Evolutionary conservation across 306 rosid species (phyloP).

Genomic region (Cicer chorassanicum): DNA sequence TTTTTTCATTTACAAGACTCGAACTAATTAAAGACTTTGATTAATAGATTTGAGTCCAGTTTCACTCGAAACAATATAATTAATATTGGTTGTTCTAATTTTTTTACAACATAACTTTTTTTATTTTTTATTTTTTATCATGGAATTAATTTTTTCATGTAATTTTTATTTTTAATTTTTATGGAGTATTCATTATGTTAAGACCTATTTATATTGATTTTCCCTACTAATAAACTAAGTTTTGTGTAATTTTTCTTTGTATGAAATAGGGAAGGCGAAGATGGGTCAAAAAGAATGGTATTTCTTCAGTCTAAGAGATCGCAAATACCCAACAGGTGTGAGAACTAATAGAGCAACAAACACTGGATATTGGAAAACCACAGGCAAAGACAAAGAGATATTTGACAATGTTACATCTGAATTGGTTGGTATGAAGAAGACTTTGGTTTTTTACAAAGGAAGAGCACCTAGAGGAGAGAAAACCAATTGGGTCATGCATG

Average conservation of each 20-base stretch:
- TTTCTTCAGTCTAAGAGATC: conserved; percentile 75
- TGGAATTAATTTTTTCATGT: no score
- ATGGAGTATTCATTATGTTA: no score
- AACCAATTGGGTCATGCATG: conserved; percentile 94
- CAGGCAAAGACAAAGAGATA: conserved; percentile 89
- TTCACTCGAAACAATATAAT: no score
- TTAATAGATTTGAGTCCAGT: no score
- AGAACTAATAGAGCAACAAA: conserved; percentile 89
- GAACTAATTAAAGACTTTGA: no score
- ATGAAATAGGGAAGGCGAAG: conserved; percentile 61
- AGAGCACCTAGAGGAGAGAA: conserved; percentile 94
- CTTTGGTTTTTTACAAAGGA: conserved; percentile 85
- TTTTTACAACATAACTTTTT: no score
- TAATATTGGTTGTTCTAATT: no score
- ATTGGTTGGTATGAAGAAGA: conserved; percentile 88
- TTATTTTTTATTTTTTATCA: no score
- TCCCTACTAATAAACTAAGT: neutral
- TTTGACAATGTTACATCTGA: conserved; percentile 36
- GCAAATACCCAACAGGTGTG: conserved; percentile 89
- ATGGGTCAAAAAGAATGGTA: conserved; percentile 99
- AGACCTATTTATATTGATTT: neutral
- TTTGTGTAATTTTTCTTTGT: neutral
- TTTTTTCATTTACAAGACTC: no score
- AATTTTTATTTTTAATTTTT: no score
- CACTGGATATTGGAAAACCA: conserved; percentile 96